Base-by-base conservation (phyloP, 2,329 filamentous ascomycete species). In the Fonsecaea pugnacius region DNA sequence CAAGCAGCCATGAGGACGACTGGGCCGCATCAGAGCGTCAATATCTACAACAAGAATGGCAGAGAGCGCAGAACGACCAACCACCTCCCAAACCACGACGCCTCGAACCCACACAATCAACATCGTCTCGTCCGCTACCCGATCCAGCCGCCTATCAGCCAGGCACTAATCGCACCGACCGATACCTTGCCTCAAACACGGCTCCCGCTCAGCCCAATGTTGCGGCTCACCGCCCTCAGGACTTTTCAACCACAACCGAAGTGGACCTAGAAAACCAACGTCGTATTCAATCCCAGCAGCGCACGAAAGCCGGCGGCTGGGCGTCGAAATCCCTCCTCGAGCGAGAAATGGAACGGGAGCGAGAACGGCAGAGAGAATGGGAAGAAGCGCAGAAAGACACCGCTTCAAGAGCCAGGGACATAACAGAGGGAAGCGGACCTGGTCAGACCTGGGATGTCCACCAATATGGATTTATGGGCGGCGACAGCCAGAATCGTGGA, bases 301-400 rank as follows among this genome's bases (percentile, higher is more conserved):
- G 84, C 71, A 87, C 85, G 33, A 83, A 83, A 67, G 84, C 84
- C 12, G 83, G 81, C 21, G 84, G 83, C 1, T 87, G 84, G 85
- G 85, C 85, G 0, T 83, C 81, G n/a, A 87, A 86, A 71, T 86
- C 84, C 2, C 78, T 89, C 1, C 79, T 89, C 3, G 86, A 88
- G 71, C 83, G 86, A 7, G 87, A 89, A 69, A 89, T 88, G 87
- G 86, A 89, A 72, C 83, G 85, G 21, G 87, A 89, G 72, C 82
- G 86, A 16, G 84, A 87, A 71, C 80, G 86, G 53, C 87, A 89
- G 72, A 79, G 81, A 40, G 87, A 89, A 66, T 89, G 87, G 87
- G 86, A 89, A 72, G 83, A 87, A 51, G 78, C 78, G 21, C 87
- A 89, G 72, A 79, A 84, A 58, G 79, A 77, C 16, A 78, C 80